Base-by-base conservation (phyloP, 2,329 filamentous ascomycete species). In the Chaetomiaceae sp. region DNA sequence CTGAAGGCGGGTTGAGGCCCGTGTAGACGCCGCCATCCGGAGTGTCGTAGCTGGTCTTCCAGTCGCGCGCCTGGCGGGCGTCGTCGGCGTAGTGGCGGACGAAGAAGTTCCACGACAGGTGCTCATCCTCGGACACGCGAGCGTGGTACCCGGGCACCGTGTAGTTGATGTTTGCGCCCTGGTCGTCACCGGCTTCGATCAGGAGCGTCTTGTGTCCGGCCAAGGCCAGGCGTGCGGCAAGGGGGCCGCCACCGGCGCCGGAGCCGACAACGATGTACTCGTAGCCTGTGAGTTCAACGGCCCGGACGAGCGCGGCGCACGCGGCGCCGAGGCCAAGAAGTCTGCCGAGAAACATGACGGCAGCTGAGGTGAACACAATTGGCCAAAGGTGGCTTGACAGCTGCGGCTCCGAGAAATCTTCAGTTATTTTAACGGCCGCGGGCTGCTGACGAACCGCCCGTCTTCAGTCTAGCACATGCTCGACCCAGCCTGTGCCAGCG, bases 221-320 rank as follows among this genome's bases (percentile, higher is more conserved):
- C 46, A 78, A 69, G n/a, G 82, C 81, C 25, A 85, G 75, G 37
- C 80, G 74, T 21, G 78, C 76, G 11, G 81, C 80, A 5, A 84
- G 65, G 7, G 80, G 80, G 14, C 76, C 80, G 42, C 81, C 81
- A 11, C 81, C 80, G 6, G 80, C 72, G 3, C 81, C 81, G 6
- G 78, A 81, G 10, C 82, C 81, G 33, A 85, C 79, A 9, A 85
- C 74, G 25, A 85, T 71, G 66, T 82, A 85, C 55, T 85, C 82
- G 62, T 85, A 85, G 16, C 63, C 67, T 2, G 62, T 61, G 9
- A 68, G 62, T 7, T 65, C 52, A 23, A 64, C 62, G 20, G 65
- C 61, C 1, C 44, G 42, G 14, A 55, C 60, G 4, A 62, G 25
- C 8, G 58, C 30, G 23, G 56, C 56, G 10, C 58, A 61, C 10